Evolutionary conservation across 2,329 filamentous ascomycete species (phyloP), one percentile per base, ranked within the genome.

Genomic region (Epichloe scottii): DNA sequence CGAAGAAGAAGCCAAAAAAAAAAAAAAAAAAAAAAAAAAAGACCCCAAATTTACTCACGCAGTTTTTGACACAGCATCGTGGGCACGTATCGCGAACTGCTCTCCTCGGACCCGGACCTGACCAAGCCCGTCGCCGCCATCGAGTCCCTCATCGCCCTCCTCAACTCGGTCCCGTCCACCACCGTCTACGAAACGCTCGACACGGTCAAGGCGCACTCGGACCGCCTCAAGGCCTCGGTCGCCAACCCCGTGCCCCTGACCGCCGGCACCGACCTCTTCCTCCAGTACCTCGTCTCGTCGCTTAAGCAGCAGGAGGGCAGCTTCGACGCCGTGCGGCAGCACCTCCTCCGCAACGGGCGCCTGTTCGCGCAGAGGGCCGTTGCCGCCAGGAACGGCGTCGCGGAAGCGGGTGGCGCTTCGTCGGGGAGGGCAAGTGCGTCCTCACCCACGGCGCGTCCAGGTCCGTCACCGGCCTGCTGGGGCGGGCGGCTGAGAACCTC

Each of bases 61-160:
- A 2, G 14, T 19, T 21, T 21, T 2, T 8, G 10, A 3, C 7
- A n/a, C 34, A 78, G 76, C 63, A 79, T 82, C 58, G 77, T 81
- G 53, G 66, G 68, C 26, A 73, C 74, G 21, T 82, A 81, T 63
- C 67, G 72, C 57, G 67, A 68, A 53, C 72, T 81, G 53, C 75
- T 81, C 47, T 66, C 69, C 54, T 72, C 76, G 48, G 89, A 97
- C 66, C 77, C 85, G 11, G 87, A 95, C 55, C 78, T 97, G 49
- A 96, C 91, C 37, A 96, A 95, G 81, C 90, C 93, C 56, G 87
- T 98, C 51, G 93, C 93, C 19, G 89, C 90, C 53, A 95, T 95
- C 64, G 88, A 95, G 71, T 84, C 89, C 30, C 78, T 98, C 53
- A 93, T 97, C 58, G 81, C 85, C 63, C 84, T 93, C 54, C 85